phyloP scores from a whole-genome alignment of 1,284 basidiomycete species.

The Trametes sp. region DNA sequence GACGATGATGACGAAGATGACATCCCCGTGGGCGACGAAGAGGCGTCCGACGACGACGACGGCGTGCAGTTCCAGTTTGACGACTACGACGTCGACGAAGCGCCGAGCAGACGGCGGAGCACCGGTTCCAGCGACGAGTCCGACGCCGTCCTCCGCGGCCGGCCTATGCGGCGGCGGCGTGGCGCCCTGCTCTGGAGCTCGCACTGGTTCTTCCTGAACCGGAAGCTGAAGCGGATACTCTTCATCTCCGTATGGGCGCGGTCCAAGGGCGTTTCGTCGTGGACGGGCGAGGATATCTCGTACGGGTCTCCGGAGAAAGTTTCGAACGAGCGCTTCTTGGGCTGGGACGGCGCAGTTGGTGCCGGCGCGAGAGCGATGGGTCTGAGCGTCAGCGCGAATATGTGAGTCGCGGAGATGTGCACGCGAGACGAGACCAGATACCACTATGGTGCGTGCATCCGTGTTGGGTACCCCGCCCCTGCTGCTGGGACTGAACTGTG shows the following conservation, averaged over 20 bases:
- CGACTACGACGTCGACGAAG: constrained; percentile 78
- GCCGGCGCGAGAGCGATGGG: constrained; percentile 81
- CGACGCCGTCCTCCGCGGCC: constrained; percentile 26
- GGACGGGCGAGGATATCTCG: constrained; percentile 53
- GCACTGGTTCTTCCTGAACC: constrained; percentile 97
- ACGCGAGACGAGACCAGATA: not conserved
- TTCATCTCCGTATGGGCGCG: constrained; percentile 96
- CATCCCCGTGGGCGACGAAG: constrained; percentile 69
- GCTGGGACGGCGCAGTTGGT: constrained; percentile 78
- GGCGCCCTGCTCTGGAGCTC: constrained; percentile 97
- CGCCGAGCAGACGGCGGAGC: constrained; percentile 50
- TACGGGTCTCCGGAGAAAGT: constrained; percentile 44
- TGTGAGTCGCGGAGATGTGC: constrained; percentile 20
- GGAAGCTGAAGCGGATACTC: constrained; percentile 91
- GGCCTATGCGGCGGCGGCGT: constrained; percentile 38
- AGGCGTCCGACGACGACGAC: constrained; percentile 63
- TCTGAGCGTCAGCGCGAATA: constrained; percentile 43
- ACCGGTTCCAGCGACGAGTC: constrained; percentile 44
- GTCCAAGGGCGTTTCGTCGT: constrained; percentile 66
- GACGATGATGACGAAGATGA: constrained; percentile 83
- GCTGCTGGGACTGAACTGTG: constrained; percentile 21
- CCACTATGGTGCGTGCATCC: constrained; percentile 14
- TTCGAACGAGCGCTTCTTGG: constrained; percentile 66
- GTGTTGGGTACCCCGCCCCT: no score
- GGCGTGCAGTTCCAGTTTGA: constrained; percentile 79